Conservation (phyloP, 2,329 filamentous ascomycete genomes). For the Setomelanomma holmii region DNA sequence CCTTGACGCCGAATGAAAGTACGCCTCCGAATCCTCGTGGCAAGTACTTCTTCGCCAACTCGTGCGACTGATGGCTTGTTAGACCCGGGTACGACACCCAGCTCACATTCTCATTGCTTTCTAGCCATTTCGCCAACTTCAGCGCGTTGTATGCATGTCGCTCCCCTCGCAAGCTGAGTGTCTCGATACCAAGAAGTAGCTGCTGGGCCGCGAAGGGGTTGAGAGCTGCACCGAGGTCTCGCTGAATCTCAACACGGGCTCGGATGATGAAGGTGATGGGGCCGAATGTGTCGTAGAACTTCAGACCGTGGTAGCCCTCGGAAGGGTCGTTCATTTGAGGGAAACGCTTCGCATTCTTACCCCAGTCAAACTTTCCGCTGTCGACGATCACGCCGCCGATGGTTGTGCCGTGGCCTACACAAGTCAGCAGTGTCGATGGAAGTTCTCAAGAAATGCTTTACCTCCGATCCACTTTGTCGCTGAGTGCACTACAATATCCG, state of each 20-base stretch:
- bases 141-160: conserved; percentile 85
- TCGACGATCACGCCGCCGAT: conserved; percentile 88
- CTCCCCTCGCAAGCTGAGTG: conserved; percentile 84
- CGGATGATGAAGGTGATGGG: conserved; percentile 82
- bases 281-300: conserved; percentile 94
- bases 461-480: conserved; percentile 98
- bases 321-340: conserved; percentile 91
- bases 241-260: conserved; percentile 85
- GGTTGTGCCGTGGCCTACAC: conserved; percentile 76
- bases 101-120: conserved; percentile 80
- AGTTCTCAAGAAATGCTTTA: no score
- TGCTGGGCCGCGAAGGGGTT: conserved; percentile 95
- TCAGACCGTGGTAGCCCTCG: conserved; percentile 89
- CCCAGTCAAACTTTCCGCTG: conserved; percentile 93
- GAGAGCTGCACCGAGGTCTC: conserved; percentile 81
- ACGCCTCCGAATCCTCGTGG: conserved; percentile 87
- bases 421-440: not conserved
- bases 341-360: conserved; percentile 81
- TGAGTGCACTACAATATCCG: conserved; percentile 92
- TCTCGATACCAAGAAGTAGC: conserved; percentile 87
- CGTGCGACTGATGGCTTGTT: conserved; percentile 79
- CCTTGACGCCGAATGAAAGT: conserved; percentile 91
- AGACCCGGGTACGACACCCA: conserved; percentile 97
- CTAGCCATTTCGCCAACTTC: conserved; percentile 80
- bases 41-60: conserved; percentile 85